Evolutionary conservation across 257 asterid species (phyloP), one percentile per base, ranked within the genome.

Genomic region (Capsicum baccatum): DNA sequence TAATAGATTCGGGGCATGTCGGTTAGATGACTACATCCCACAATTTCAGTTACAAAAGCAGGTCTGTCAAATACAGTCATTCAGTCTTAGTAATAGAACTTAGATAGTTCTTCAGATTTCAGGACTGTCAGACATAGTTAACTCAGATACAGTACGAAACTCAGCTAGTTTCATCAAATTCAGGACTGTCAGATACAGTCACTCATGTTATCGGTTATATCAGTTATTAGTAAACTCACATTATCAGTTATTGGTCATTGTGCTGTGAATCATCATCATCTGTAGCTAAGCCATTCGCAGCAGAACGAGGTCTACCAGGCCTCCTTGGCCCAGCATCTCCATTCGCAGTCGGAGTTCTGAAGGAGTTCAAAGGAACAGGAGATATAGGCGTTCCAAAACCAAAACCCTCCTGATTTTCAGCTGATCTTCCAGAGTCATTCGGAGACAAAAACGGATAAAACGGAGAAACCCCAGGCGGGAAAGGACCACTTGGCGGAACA

Each of bases 401-500:
- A 79, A 85, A 85, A 79, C 88, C 80, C 59, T 80, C 87, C 9
- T 86, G 85, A 52, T 76, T 76, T 60, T 85, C 91, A 81, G 74
- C 85, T 56, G 88, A 80, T 39, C 81, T 82, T 42, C 80, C 87
- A 21, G 88, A 73, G 5, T 78, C 58, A 12, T 88, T 73, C 35
- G 89, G 91, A 19, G 83, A 86, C 16, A 90, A 78, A 82, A 96
- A 93, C 0, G 99, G 99, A 89, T 90, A 96, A 89, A 96, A 89
- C 11, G 99, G 99, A 60, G 94, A 92, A 78, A 94, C 89, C 9
- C 98, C 99, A 5, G 95, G 86, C 3, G 99, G 99, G 60, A 96
- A 96, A 56, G 99, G 99, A 55, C 99, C 99, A 13, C 91, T 67
- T 7, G 99, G 99, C 15, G 99, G 91, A 68, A 97, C 95, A 84